Conservation (phyloP, 2,329 filamentous ascomycete genomes). For the Sarocladium strictum region DNA sequence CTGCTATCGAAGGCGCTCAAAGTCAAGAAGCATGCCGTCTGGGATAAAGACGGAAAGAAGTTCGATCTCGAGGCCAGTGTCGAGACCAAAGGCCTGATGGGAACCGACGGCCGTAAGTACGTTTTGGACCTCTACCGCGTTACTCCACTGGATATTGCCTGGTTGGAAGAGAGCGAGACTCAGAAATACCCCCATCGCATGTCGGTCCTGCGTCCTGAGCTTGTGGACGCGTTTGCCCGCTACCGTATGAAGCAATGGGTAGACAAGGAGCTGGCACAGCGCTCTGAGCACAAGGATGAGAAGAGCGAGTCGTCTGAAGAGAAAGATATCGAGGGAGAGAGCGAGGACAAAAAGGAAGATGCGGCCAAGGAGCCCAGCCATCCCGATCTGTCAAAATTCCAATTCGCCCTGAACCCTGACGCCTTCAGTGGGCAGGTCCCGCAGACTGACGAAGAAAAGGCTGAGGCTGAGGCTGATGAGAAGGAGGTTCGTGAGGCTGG, state of each 20-base stretch:
- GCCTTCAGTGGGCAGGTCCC: conserved; percentile 89
- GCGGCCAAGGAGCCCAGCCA: conserved; percentile 50
- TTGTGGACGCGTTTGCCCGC: conserved; percentile 81
- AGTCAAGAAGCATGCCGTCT: conserved; percentile 92
- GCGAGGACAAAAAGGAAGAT: conserved; percentile 13
- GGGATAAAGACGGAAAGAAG: conserved; percentile 90
- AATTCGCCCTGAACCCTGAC: conserved; percentile 87
- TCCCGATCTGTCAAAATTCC: conserved; percentile 82
- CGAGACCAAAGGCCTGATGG: conserved; percentile 95
- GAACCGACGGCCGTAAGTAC: conserved; percentile 94
- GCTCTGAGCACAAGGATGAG: conserved; percentile 21
- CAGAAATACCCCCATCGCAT: conserved; percentile 84
- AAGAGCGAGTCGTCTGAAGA: conserved; percentile 15
- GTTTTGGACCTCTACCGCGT: conserved; percentile 95
- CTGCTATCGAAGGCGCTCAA: conserved; percentile 86
- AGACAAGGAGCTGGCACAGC: conserved; percentile 62
- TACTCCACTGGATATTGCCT: conserved; percentile 82
- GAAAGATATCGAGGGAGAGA: conserved; percentile 12
- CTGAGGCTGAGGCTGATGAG: conserved; percentile 76
- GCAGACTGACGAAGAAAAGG: conserved; percentile 85
- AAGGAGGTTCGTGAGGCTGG: conserved; percentile 81
- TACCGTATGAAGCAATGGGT: conserved; percentile 86
- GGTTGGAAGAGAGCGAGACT: conserved; percentile 71
- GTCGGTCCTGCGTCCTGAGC: conserved; percentile 85
- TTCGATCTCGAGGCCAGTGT: conserved; percentile 93